Evolutionary conservation across 441 rosid genomes (phyloP), one percentile per base, ranked within the genome.

Genomic region (Syzygium syzygioides): DNA sequence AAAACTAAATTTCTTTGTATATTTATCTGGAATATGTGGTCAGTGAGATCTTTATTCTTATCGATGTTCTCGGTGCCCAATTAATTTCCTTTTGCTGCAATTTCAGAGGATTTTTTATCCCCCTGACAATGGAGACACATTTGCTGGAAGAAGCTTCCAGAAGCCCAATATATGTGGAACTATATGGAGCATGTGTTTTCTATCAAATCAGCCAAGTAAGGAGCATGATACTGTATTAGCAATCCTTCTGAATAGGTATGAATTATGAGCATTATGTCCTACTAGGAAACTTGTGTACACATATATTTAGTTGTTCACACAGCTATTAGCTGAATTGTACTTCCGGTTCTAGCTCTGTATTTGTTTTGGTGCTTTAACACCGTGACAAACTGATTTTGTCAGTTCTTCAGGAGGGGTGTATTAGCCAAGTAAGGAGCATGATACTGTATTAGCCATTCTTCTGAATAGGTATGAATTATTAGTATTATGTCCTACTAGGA

Each of bases 181-280:
- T 89, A 95, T 98, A 91, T 98, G 99, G 99, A 96, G 99, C 96
- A 96, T 98, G 95, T 96, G 98, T 93, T 98, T 98, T 93, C 94
- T 98, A 91, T 95, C 99, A 89, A 92, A 90, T 92, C 94, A 92
- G 86, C 88, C 94, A 91, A 93, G 91, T 91, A 93, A 94, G 94
- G 96, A 94, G 90, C 94, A 94, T 83, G 94, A 91, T 92, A 96
- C 99, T 88, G 93, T 97, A 90, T 93, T 98, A 91, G 99, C 99
- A 92, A 88, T 98, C 91, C 91, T 96, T 92, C 89, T 95, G 90
- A 95, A 94, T 93, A 96, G 99, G 99, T 96, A 96, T 89, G 94
- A 37, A 71, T 86, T 84, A 85, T 90, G 90, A 88, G 89, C 34
- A 50, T 85, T 30, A 53, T 62, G 60, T 56, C 85, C 83, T 90